Evolutionary conservation across 116 monocot genomes (phyloP).

Genomic region (Cymodocea nodosa): DNA sequence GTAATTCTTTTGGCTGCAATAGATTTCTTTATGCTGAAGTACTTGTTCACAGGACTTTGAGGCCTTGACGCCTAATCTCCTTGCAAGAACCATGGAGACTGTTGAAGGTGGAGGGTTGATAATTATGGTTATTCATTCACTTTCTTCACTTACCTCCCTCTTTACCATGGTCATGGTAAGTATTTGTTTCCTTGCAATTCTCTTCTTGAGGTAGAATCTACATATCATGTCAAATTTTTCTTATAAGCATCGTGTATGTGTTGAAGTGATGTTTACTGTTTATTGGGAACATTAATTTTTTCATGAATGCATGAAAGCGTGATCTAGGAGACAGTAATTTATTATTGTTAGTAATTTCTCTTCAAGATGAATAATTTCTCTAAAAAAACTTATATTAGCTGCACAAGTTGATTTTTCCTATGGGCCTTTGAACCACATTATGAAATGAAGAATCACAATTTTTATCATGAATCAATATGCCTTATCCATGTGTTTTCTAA

Average conservation of each 20-base stretch:
- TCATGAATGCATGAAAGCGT: too few species aligned
- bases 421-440: too few species aligned
- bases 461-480: background rate
- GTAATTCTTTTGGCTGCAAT: background rate
- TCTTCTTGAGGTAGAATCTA: background rate
- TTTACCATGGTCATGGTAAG: slow-evolving; percentile 97
- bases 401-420: too few species aligned
- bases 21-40: background rate
- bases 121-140: slow-evolving; percentile 71
- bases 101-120: slow-evolving; percentile 97
- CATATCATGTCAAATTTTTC: too few species aligned
- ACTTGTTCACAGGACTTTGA: slow-evolving; percentile 67
- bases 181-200: background rate
- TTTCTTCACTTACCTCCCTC: slow-evolving; percentile 76
- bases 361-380: too few species aligned
- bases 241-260: too few species aligned
- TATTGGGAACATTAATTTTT: too few species aligned
- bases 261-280: too few species aligned
- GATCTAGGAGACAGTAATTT: too few species aligned
- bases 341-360: too few species aligned
- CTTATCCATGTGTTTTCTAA: background rate
- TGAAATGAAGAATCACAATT: too few species aligned
- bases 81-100: slow-evolving; percentile 97
- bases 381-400: too few species aligned
- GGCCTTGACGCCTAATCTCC: slow-evolving; percentile 89